Evolutionary conservation across 352 stramenopile genomes (phyloP), one percentile per base, ranked within the genome.

Genomic region (Globisporangium okanoganense): DNA sequence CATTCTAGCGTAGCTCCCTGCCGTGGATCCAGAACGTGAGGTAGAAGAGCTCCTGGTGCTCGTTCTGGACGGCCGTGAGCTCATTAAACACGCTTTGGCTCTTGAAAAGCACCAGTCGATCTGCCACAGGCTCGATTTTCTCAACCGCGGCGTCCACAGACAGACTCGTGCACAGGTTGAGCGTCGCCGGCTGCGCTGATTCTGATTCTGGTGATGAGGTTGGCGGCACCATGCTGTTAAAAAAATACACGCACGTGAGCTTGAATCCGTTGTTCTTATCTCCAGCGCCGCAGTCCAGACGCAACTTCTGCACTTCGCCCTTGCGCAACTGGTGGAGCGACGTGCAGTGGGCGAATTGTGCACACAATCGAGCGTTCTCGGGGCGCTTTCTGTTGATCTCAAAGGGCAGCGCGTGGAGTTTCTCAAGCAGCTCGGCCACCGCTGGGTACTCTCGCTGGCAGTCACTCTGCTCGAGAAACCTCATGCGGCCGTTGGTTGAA

Each of bases 11-110:
- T 8, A 88, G 33, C 40, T 65, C 69, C 60, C 79, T 73, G n/a
- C 87, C 87, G 56, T 93, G 83, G 65, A 94, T 90, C 77, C 83
- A 94, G 59, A 92, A 92, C n/a, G 73, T 78, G 25, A 95, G 56
- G 40, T 82, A 91, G 35, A 86, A 79, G 18, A 90, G 70, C 14
- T 77, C 67, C 29, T 75, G 47, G 1, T 45, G 48, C 1, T 66
- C 64, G 1, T 38, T 40, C 10, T 41, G 56, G 6, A 88, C 62
- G 5, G 50, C 27, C 27, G 70, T 76, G 55, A 96, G 87, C 66
- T 88, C 75, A 54, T 94, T 90, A 29, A 85, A 58, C 25, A 94
- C 81, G 1, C 55, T 62, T 49, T 82, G 82, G 59, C 85, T 95
- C 52, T 78, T 65, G 59, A 90, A 93, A 8, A 90, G 22, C 13